Evolutionary conservation across 2,329 filamentous ascomycete species (phyloP).

Genomic region (Claviceps sp.): DNA sequence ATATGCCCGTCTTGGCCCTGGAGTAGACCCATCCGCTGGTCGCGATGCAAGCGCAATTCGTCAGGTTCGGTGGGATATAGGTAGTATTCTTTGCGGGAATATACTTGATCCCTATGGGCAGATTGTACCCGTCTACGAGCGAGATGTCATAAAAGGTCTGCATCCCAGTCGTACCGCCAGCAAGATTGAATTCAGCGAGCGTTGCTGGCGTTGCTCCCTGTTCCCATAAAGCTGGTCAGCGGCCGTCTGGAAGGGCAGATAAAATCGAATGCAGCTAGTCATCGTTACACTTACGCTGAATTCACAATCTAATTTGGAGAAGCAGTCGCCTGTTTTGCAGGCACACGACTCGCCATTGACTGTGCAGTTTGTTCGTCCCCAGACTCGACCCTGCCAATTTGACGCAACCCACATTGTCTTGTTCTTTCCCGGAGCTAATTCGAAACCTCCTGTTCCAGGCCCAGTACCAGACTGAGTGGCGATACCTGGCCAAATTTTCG

Average conservation of each 20-base stretch:
- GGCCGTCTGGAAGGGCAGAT: background rate
- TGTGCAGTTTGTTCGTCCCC: slow-evolving; percentile 74
- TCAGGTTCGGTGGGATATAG: slow-evolving; percentile 61
- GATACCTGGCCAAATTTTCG: slow-evolving; percentile 64
- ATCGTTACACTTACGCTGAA: slow-evolving; percentile 41
- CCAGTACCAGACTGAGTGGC: slow-evolving; percentile 58
- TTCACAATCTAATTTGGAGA: slow-evolving; percentile 53
- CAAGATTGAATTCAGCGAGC: slow-evolving; percentile 68
- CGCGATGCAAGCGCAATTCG: slow-evolving; percentile 64
- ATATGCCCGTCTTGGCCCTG: slow-evolving; percentile 37
- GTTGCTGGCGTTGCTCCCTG: slow-evolving; percentile 62
- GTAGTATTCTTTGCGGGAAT: slow-evolving; percentile 46
- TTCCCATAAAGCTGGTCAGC: background rate
- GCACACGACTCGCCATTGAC: slow-evolving; percentile 55
- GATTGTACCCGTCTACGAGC: slow-evolving; percentile 73
- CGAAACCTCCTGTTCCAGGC: slow-evolving; percentile 55
- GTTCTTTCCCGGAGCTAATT: slow-evolving; percentile 44
- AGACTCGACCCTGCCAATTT: slow-evolving; percentile 71
- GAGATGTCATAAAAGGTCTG: slow-evolving; percentile 79
- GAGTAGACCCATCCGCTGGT: slow-evolving; percentile 48
- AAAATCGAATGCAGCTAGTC: background rate
- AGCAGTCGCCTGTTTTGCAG: slow-evolving; percentile 67
- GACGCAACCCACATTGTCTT: slow-evolving; percentile 50
- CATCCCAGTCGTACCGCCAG: slow-evolving; percentile 42
- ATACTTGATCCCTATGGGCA: slow-evolving; percentile 53